Evolutionary conservation across 768 basidiomycete species (phyloP).

Genomic region (Termitomyces sp.): DNA sequence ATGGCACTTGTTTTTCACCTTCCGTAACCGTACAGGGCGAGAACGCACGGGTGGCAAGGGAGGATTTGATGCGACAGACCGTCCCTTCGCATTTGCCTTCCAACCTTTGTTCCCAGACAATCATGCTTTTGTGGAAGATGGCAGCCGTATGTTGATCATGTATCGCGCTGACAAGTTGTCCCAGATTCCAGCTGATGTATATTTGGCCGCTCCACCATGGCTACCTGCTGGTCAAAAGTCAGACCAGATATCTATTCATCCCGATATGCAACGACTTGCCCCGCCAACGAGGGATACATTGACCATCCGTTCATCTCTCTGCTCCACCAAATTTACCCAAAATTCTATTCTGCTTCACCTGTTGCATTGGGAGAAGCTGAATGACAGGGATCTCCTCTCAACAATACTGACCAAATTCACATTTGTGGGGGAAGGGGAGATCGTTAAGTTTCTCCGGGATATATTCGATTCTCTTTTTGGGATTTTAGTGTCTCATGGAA

Average conservation of each 20-base stretch:
- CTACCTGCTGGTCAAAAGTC: conserved; percentile 46
- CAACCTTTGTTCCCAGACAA: conserved; percentile 79
- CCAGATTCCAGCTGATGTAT: conserved; percentile 60
- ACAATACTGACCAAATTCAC: conserved; percentile 78
- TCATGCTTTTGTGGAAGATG: conserved; percentile 82
- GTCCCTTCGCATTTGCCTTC: conserved; percentile 89
- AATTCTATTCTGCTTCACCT: conserved; percentile 78
- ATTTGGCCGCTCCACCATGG: conserved; percentile 66
- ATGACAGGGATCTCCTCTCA: conserved; percentile 58
- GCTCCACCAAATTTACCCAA: conserved; percentile 90
- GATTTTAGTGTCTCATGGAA: conserved; percentile 71
- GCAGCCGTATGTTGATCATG: conserved; percentile 77
- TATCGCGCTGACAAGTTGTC: conserved; percentile 74
- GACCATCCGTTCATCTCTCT: conserved; percentile 81
- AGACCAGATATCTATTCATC: conserved; percentile 52
- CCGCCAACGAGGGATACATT: conserved; percentile 73
- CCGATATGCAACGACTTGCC: conserved; percentile 59
- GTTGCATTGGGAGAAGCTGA: conserved; percentile 73
- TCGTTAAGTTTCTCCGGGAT: conserved; percentile 86
- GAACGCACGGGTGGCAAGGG: conserved; percentile 36
- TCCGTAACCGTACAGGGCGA: conserved; percentile 64
- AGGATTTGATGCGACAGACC: conserved; percentile 44
- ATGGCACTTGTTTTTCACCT: conserved; percentile 94
- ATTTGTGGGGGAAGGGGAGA: conserved; percentile 92
- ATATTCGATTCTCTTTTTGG: conserved; percentile 93